These are phyloP conservation scores for Sechiopsis laciniata DNA, from an alignment of 306 rosid genomes.

Conservation along the genomic window DNA sequence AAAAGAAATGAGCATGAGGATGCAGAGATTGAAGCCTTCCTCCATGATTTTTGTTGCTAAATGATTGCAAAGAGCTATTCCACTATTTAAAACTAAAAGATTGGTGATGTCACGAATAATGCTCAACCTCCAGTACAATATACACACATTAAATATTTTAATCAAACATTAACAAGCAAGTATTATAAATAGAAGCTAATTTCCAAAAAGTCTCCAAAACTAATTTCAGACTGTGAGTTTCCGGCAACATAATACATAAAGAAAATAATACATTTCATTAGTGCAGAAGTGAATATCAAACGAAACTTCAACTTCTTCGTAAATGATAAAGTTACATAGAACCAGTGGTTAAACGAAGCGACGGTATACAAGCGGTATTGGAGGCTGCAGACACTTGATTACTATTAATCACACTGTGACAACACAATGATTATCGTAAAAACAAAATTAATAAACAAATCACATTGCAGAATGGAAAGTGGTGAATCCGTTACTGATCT, in stretches of 20 bases:
- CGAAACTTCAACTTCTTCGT: constrained; percentile 4
- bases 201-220: background rate
- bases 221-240: background rate
- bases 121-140: background rate
- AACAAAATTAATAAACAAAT: constrained; percentile 16
- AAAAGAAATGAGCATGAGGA: constrained; percentile 14
- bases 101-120: background rate
- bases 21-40: constrained; percentile 10
- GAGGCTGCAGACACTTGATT: constrained; percentile 10
- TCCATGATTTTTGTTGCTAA: constrained; percentile 19
- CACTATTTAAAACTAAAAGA: background rate
- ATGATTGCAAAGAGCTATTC: background rate
- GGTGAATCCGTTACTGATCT: background rate
- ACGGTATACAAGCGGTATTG: background rate
- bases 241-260: background rate
- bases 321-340: constrained; percentile 3
- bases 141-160: background rate
- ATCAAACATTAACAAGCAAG: background rate
- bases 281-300: constrained; percentile 10
- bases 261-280: constrained; percentile 5
- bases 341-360: constrained; percentile 10
- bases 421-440: constrained; percentile 6
- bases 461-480: constrained; percentile 11
- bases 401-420: constrained; percentile 19
- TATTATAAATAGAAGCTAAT: background rate